Evolutionary conservation across 371 early-diverging fungal species (phyloP), one percentile per base, ranked within the genome.

Genomic region (Zychaea mexicana): DNA sequence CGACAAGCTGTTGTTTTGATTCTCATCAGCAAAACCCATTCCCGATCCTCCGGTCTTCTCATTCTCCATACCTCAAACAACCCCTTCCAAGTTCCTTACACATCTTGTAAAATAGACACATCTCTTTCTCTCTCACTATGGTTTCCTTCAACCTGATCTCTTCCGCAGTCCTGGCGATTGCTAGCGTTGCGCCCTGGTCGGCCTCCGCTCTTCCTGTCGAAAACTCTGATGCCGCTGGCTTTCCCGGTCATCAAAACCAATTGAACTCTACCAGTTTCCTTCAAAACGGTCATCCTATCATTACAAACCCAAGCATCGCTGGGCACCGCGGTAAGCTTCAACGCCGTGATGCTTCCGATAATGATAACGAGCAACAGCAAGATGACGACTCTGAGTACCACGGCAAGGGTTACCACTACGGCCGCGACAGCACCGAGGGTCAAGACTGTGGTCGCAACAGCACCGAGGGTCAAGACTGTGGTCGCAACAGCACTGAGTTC

Each of bases 181-280:
- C 56, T 56, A 26, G 88, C 90, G 36, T 77, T 76, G 55, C 76
- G 86, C 47, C 81, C 88, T 4, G 89, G 93, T 19, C 84, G 83
- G 0, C 65, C 80, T n/a, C 75, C 88, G 8, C 57, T 79, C 2
- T 81, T 95, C 38, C 65, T 91, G 0, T 86, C 91, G 36, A 19
- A 5, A 30, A 7, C 17, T 30, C 19, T 7, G 38, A 56, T 56
- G 36, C n/a, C 22, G 22, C 49, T 22, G 3, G 49, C 24, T 49
- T 36, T 36, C 38, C 38, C 7, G 38, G 38, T 15, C 7, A 36
- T 36, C 38, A 36, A n/a, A n/a, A n/a, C n/a, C n/a, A n/a, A n/a
- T n/a, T n/a, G n/a, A n/a, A n/a, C n/a, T n/a, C n/a, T 36, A 36
- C 49, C 26, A 19, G n/a, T 17, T 6, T 45, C 45, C 22, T 5